Base-by-base conservation (phyloP, 768 basidiomycete genomes). In the Serendipita sp. region DNA sequence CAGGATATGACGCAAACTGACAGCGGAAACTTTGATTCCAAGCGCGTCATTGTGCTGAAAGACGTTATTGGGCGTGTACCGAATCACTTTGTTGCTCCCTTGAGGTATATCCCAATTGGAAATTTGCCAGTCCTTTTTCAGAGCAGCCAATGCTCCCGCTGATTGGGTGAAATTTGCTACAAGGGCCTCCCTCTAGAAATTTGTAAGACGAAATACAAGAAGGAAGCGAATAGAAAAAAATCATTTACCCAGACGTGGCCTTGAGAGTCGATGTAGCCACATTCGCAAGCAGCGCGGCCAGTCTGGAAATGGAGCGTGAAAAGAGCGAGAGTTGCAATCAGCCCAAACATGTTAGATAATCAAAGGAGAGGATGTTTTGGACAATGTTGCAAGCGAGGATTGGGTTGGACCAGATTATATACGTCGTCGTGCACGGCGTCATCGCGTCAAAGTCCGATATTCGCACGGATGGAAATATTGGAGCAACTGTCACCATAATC, bases 201-300 rank as follows among this genome's bases (percentile, higher is more conserved):
- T 48, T 4, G 2, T 64, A 15, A 54, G 15, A 30, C 47, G 8
- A 10, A 2, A 5, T 2, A 15, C 2, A 32, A 15, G n/a, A 56
- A 1, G 0, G 28, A 16, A 4, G 45, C 30, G 15, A 32, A 4
- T 3, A 8, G 7, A 11, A 32, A 34, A 10, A 15, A 15, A 13
- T 3, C 13, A 68, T 47, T 15, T 35, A 68, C 67, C 67, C 67
- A 68, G 47, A 68, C 58, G 30, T 24, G 24, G 16, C 63, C 53
- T 10, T 48, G 64, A 15, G 63, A 46, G 51, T 68, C 67, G 15
- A 63, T 41, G 45, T 66, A 68, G n/a, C 67, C 67, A 51, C 67
- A 68, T 11, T 62, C 41, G 53, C 67, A 68, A 24, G 66, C 24
- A 63, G 48, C 48, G 2, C 7, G 48, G n/a, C 8, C 48, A 18